These are phyloP conservation scores for Diplodia intermedia DNA, from an alignment of 2,329 filamentous ascomycete genomes.

Conservation along the genomic window DNA sequence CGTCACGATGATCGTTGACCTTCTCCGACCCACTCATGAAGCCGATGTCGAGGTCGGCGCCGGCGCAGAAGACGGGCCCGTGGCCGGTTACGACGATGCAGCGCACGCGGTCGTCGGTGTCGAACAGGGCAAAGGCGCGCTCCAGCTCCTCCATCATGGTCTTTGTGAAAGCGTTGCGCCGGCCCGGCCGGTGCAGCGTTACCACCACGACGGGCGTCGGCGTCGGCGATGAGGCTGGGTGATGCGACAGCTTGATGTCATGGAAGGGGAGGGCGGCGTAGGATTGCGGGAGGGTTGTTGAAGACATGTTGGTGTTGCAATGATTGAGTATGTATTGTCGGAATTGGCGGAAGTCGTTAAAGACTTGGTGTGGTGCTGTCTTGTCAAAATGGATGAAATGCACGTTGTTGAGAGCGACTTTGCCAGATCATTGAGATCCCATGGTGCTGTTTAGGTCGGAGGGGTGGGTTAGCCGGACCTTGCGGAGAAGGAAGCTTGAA, in stretches of 20 bases:
- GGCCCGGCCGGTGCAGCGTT: slow-evolving; percentile 68
- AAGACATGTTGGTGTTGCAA: not conserved
- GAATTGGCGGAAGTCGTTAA: not conserved
- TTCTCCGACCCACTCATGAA: slow-evolving; percentile 55
- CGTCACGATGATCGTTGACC: slow-evolving; percentile 60
- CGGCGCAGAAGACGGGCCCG: slow-evolving; percentile 62
- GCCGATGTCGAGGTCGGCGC: slow-evolving; percentile 62
- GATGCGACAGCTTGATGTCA: slow-evolving; percentile 52
- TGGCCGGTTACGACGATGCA: slow-evolving; percentile 62
- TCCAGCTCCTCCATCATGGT: slow-evolving; percentile 69
- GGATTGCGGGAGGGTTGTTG: slow-evolving; percentile 42
- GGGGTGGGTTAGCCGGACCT: not conserved
- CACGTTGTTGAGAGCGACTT: not conserved
- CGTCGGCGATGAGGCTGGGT: slow-evolving; percentile 55
- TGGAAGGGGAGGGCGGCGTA: slow-evolving; percentile 52
- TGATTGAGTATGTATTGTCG: not conserved
- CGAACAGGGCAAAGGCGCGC: slow-evolving; percentile 59
- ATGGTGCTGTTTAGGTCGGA: not conserved
- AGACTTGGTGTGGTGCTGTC: not conserved
- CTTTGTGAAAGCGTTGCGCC: slow-evolving; percentile 73
- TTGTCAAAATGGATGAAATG: not conserved
- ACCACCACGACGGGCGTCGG: slow-evolving; percentile 69
- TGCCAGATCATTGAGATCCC: not conserved
- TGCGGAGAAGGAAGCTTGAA: slow-evolving; percentile 15
- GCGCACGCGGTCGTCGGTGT: slow-evolving; percentile 62